Base-by-base conservation (phyloP, 345 rosid genomes). In the Citrus sp. region DNA sequence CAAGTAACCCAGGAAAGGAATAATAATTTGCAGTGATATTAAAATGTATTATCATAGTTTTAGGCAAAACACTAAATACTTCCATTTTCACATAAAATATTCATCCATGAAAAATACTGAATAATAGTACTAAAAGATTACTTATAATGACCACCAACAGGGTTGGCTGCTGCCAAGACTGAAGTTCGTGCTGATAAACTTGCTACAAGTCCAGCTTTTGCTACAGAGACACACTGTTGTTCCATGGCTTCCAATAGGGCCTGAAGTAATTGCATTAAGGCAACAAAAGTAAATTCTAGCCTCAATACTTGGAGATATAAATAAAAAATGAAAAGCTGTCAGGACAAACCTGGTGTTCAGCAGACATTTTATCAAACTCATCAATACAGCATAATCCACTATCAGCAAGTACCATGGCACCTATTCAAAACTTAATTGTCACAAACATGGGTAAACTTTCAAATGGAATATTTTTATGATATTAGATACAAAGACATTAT, bases 361-460 rank as follows among this genome's bases (percentile, higher is more conserved):
- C 91, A 18, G 97, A 91, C 98, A 96, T 91, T 89, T 96, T 96
- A 87, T 96, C 98, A 83, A 96, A 96, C 85, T 96, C 99, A 68
- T 94, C 98, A 76, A 96, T 96, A 80, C 99, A 94, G 86, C 99
- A 96, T 70, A 92, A 81, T 80, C 99, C 99, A 76, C 95, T 81
- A 80, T 96, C 98, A 60, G 99, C 98, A 78, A 96, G 95, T 71
- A 96, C 99, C 99, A 96, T 94, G 84, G 99, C 99, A 79, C 99
- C 99, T 96, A 83, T 80, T 40, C 79, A 78, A 56, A 86, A 76
- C 62, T 73, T 16, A 70, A 76, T 42, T 69, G 38, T 73, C 77
- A 72, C 24, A 67, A 70, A 71, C 35, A 70, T 77, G 67, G 49
- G 60, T 35, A 62, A 59, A 65, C 58, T 19, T 27, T 49, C 65